A percentile compares a stretch with the other conserved stretches of the same genome.
These are phyloP conservation scores for Colletotrichum zoysiae DNA, from an alignment of 2,329 filamentous ascomycete genomes.

Conservation along the genomic window DNA sequence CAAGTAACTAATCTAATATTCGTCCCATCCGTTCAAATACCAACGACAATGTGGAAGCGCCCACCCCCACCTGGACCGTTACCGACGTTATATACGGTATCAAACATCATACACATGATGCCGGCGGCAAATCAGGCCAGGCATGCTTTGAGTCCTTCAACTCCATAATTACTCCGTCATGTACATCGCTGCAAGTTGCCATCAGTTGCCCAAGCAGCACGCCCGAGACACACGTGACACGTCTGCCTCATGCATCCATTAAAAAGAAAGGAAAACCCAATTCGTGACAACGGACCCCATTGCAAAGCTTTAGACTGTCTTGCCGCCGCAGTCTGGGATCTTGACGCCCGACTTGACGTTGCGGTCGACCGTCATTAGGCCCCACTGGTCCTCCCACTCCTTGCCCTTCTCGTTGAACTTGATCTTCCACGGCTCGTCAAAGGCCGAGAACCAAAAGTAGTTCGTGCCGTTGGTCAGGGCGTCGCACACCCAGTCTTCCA, in stretches of 20 bases:
- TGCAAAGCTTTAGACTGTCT: slow-evolving; percentile 63
- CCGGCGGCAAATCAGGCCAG: slow-evolving; percentile 15
- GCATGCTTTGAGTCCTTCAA: slow-evolving; percentile 23
- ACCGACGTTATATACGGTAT: slow-evolving; percentile 35
- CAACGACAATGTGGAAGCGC: slow-evolving; percentile 10
- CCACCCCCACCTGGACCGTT: slow-evolving; percentile 11
- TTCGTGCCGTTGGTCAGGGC: slow-evolving; percentile 85
- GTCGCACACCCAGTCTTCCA: slow-evolving; percentile 87
- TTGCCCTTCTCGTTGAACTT: slow-evolving; percentile 75
- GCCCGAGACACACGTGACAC: neutral
- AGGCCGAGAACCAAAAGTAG: slow-evolving; percentile 98
- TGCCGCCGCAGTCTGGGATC: slow-evolving; percentile 88
- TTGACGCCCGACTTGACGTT: slow-evolving; percentile 86
- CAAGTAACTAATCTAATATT: slow-evolving; percentile 22
- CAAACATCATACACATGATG: slow-evolving; percentile 38
- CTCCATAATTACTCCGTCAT: slow-evolving; percentile 37
- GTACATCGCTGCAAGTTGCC: slow-evolving; percentile 29
- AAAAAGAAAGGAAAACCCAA: neutral
- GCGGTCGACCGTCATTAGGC: slow-evolving; percentile 86
- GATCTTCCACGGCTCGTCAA: slow-evolving; percentile 96
- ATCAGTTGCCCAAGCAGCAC: slow-evolving; percentile 11
- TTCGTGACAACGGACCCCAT: neutral
- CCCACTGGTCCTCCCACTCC: slow-evolving; percentile 97
- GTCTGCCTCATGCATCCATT: slow-evolving; percentile 11
- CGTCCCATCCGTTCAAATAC: too few species aligned